phyloP scores from a whole-genome alignment of 768 basidiomycete species.

The Tylopilus subfusipes region DNA sequence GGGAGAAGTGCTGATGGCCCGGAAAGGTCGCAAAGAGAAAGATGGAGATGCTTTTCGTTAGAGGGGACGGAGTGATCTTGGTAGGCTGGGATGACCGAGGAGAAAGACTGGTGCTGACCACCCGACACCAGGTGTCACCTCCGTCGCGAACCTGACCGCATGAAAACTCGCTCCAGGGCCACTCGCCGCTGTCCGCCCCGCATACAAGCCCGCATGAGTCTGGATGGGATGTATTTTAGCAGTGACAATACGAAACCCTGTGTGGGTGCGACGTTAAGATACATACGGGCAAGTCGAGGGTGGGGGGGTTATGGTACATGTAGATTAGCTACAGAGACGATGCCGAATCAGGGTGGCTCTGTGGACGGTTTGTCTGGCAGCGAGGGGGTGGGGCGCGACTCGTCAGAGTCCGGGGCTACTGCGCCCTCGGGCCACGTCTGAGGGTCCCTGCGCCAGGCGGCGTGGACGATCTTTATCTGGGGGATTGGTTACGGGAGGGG shows the following conservation, averaged over 20 bases:
- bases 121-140: constrained; percentile 62
- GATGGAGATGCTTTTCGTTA: constrained; percentile 96
- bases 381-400: constrained; percentile 28
- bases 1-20: not conserved
- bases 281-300: constrained; percentile 1
- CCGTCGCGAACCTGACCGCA: constrained; percentile 61
- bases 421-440: constrained; percentile 70
- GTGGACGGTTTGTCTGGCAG: not conserved
- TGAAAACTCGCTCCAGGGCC: not conserved
- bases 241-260: not conserved
- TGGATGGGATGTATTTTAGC: constrained; percentile 11
- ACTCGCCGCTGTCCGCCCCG: constrained; percentile 13
- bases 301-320: not conserved
- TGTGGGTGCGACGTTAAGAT: not conserved
- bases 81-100: constrained; percentile 43
- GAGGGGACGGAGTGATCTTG: constrained; percentile 96
- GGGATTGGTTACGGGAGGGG: constrained; percentile 4
- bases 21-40: constrained; percentile 84
- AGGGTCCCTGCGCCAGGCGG: constrained; percentile 69
- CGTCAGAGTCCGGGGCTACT: constrained; percentile 60
- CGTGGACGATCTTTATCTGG: constrained; percentile 70
- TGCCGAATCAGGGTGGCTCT: constrained; percentile 2
- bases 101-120: constrained; percentile 10
- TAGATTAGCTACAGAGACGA: not conserved
- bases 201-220: constrained; percentile 15